Evolutionary conservation across 2,329 filamentous ascomycete species (phyloP), one percentile per base, ranked within the genome.

Genomic region (Penicillium fuscoglaucum): DNA sequence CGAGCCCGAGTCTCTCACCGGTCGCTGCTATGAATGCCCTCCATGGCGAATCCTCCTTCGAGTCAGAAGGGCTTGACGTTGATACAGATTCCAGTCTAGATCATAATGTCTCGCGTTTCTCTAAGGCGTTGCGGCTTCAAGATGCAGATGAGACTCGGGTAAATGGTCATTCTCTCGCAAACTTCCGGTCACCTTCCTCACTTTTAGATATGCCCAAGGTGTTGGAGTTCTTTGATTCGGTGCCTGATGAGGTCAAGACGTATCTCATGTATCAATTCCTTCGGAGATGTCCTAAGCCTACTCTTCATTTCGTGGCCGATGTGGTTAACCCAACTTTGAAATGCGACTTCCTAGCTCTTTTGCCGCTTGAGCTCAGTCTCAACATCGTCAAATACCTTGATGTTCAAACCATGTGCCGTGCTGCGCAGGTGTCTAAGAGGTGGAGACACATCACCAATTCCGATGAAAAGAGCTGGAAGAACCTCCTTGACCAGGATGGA

Each of bases 241-340:
- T 99, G 83, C 92, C 93, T 2, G 86, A 90, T 45, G 89, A 95
- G 68, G 87, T 99, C 84, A 95, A 99, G 77, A 90, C 90, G 0
- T 96, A 96, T 71, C 88, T 99, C 77, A 96, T 99, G 87, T 98
- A 96, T 72, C 93, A 99, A 72, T 86, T 99, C 55, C 83, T 99
- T 28, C 88, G 91, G 57, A 85, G 95, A 47, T 98, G 93, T 70
- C 86, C 91, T 6, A 90, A 96, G 65, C 89, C 91, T 43, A 96
- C 93, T 0, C 81, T 99, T 6, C 91, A 95, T 69, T 88, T 96
- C 55, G 88, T 99, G 55, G 92, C 93, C 37, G 88, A 92, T 65
- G 87, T 92, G 15, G 93, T 99, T 64, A 97, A 96, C 69, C 95
- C 95, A 8, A 91, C 93, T 0, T 78, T 99, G 57, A 97, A 96